Evolutionary conservation across 148 eudicot species (phyloP), one percentile per base, ranked within the genome.

Genomic region (Linanthus parryae): DNA sequence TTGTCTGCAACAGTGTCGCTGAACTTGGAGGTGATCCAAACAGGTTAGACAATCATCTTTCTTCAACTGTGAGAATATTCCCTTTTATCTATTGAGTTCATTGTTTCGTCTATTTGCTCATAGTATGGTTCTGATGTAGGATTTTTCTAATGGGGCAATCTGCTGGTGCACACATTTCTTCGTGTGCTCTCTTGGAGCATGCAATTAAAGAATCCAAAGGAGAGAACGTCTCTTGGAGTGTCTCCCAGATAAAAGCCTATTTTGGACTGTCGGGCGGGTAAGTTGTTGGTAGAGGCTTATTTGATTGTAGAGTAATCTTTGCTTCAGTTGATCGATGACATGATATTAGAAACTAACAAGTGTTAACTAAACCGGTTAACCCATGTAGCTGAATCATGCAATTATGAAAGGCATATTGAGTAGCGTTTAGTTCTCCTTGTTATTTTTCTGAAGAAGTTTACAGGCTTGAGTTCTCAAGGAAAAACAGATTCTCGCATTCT

Each of bases 221-320:
- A 55, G 79, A 72, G 68, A 75, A 59, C 53, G 53, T 62, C 65
- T 92, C 91, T 44, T 92, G 99, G 99, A 75, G 81, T 41, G 76
- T 80, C 28, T 82, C 96, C 17, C 99, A 88, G 70, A 75, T 92
- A 71, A 88, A 92, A 59, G 73, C 96, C 58, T 92, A 84, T 78
- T 84, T 92, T 63, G 95, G 94, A 57, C 64, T 92, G 62, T 92
- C 99, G 27, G 99, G 99, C 56, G 99, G 91, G 99, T 92, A 82
- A 59, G 94, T 41, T n/a, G n/a, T n/a, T n/a, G n/a, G n/a, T n/a
- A n/a, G n/a, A n/a, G n/a, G n/a, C n/a, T n/a, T n/a, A n/a, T n/a
- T n/a, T n/a, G n/a, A n/a, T n/a, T n/a, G n/a, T n/a, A n/a, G n/a
- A n/a, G n/a, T n/a, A n/a, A n/a, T n/a, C n/a, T n/a, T n/a, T n/a